phyloP scores from a whole-genome alignment of 768 basidiomycete species.

The Kwoniella dendrophila region DNA sequence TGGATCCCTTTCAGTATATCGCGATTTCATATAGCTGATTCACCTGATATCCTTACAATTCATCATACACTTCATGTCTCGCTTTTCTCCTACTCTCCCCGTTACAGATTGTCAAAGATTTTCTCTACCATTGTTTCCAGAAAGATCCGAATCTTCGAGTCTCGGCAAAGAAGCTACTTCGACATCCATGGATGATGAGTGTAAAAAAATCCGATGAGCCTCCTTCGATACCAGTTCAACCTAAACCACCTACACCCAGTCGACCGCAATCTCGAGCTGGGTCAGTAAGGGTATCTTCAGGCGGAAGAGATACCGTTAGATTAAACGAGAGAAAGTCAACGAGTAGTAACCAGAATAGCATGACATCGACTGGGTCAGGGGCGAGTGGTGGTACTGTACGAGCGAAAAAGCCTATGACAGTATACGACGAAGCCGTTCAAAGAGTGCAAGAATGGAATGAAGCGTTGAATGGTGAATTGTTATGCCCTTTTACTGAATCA shows the following conservation, averaged over 20 bases:
- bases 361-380: conserved; percentile 7
- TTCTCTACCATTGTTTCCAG: conserved; percentile 96
- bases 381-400: conserved; percentile 56
- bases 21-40: neutral
- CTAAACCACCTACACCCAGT: conserved; percentile 6
- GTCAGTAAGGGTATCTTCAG: conserved; percentile 16
- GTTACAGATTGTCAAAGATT: conserved; percentile 80
- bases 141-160: conserved; percentile 94
- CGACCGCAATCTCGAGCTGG: conserved; percentile 16
- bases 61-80: neutral
- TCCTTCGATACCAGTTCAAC: conserved; percentile 9
- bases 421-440: conserved; percentile 89
- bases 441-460: conserved; percentile 99
- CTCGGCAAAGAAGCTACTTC: conserved; percentile 85
- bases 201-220: conserved; percentile 72
- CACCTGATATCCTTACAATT: neutral
- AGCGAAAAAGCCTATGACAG: conserved; percentile 59
- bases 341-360: neutral
- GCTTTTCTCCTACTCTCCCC: neutral
- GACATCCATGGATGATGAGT: conserved; percentile 94
- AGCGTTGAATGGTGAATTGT: conserved; percentile 76
- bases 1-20: neutral
- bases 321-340: conserved; percentile 3
- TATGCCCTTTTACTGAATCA: neutral
- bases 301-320: conserved; percentile 28